A percentile compares a stretch with the other conserved stretches of the same genome.
Evolutionary conservation across 371 early-diverging fungal species (phyloP).

Genomic region (Rhizomucor miehei): DNA sequence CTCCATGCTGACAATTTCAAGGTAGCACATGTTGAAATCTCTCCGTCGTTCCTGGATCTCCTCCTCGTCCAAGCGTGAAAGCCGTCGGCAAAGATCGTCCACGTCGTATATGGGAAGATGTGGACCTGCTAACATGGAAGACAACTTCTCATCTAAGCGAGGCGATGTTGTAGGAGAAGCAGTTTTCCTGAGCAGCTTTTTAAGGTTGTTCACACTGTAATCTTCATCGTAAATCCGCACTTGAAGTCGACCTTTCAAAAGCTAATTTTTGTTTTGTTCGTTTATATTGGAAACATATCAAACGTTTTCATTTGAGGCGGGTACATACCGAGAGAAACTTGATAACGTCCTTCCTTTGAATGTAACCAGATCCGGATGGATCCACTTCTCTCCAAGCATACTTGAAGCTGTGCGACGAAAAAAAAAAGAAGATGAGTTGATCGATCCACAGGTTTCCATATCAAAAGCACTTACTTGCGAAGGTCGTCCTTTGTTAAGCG

Average conservation of each 20-base stretch:
- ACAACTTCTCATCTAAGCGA: neutral
- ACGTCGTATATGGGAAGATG: slow-evolving; percentile 12
- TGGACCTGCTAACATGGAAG: neutral
- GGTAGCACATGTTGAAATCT: slow-evolving; percentile 48
- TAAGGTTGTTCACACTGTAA: slow-evolving; percentile 26
- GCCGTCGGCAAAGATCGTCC: slow-evolving; percentile 19
- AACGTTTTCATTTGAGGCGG: too few species aligned
- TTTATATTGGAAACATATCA: too few species aligned
- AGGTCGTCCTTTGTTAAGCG: slow-evolving; percentile 53
- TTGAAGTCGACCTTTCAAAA: slow-evolving; percentile 44
- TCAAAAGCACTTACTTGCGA: slow-evolving; percentile 29
- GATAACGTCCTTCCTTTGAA: slow-evolving; percentile 47
- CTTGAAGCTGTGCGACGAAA: slow-evolving; percentile 35
- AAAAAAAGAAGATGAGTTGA: neutral
- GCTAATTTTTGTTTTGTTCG: too few species aligned
- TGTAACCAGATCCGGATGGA: slow-evolving; percentile 50
- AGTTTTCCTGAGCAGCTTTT: slow-evolving; percentile 17
- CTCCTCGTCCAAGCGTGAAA: slow-evolving; percentile 22
- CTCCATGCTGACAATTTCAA: slow-evolving; percentile 39
- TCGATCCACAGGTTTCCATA: neutral
- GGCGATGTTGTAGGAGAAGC: neutral
- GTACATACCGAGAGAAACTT: slow-evolving; percentile 31
- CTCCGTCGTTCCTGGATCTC: slow-evolving; percentile 31
- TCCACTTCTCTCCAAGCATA: slow-evolving; percentile 58
- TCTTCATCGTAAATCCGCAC: slow-evolving; percentile 45